Evolutionary conservation across 768 basidiomycete genomes (phyloP).

Genomic region (Neoboletus subvelutipes): DNA sequence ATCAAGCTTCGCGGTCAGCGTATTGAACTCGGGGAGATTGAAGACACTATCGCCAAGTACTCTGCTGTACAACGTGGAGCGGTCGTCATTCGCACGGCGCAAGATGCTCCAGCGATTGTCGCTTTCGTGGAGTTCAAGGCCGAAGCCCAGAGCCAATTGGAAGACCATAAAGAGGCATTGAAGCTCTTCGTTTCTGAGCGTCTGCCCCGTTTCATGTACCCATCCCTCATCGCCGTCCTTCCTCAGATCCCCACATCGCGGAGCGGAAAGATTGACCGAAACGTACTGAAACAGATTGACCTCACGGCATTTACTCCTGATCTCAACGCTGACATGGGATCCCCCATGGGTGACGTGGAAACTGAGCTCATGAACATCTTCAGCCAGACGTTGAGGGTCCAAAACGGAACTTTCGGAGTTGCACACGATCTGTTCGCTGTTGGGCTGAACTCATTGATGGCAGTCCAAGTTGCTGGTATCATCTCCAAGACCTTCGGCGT

Average conservation of each 20-base stretch:
- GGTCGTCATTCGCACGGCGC: conserved; percentile 28
- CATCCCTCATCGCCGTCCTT: conserved; percentile 28
- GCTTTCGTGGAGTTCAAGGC: conserved; percentile 29
- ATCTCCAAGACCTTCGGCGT: conserved; percentile 31
- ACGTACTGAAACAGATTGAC: conserved; percentile 29
- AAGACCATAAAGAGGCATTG: conserved; percentile 22
- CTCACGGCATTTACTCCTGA: conserved; percentile 23
- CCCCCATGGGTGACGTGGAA: conserved; percentile 28
- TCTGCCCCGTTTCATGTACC: conserved; percentile 34
- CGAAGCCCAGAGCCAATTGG: conserved; percentile 10
- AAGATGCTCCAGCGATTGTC: conserved; percentile 30
- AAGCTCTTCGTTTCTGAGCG: conserved; percentile 29
- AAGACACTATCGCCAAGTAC: conserved; percentile 30
- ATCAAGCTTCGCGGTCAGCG: conserved; percentile 36
- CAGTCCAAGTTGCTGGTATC: conserved; percentile 31
- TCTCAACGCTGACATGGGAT: conserved; percentile 25
- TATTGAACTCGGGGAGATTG: conserved; percentile 35
- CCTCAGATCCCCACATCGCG: conserved; percentile 24
- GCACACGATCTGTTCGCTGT: conserved; percentile 31
- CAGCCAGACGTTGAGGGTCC: conserved; percentile 22
- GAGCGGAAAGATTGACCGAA: conserved; percentile 31
- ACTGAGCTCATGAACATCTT: conserved; percentile 27
- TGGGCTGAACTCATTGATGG: conserved; percentile 33
- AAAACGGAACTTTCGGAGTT: conserved; percentile 23
- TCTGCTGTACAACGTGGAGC: conserved; percentile 19